These are phyloP conservation scores for Austropuccinia psidii DNA, from an alignment of 1,284 basidiomycete genomes.

Conservation along the genomic window DNA sequence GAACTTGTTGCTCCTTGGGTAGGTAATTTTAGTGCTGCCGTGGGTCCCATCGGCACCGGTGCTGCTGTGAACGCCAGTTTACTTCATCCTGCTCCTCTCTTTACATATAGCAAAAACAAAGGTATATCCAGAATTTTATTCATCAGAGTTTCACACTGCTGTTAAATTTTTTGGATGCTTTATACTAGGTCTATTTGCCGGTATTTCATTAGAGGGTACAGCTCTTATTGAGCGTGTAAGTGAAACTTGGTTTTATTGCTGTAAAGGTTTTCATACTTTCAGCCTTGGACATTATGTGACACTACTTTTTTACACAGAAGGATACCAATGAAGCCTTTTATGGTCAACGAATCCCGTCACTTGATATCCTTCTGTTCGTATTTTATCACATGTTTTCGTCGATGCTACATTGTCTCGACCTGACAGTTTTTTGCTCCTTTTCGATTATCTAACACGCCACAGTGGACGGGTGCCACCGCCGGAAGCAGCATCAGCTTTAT, in stretches of 20 bases:
- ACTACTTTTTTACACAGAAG: constrained; percentile 8
- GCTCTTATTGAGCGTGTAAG: constrained; percentile 80
- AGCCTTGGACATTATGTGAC: neutral
- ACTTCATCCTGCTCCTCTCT: constrained; percentile 91
- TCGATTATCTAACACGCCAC: neutral
- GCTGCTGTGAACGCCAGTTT: constrained; percentile 79
- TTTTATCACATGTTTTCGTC: neutral
- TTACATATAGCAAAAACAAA: constrained; percentile 90
- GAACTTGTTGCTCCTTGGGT: neutral
- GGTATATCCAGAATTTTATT: constrained; percentile 53
- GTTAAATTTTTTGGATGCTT: constrained; percentile 36
- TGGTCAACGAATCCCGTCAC: constrained; percentile 78
- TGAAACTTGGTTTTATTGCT: neutral
- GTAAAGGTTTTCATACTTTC: neutral
- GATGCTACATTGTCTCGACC: neutral
- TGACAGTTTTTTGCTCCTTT: neutral
- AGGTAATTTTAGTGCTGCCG: constrained; percentile 50
- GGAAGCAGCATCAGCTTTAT: constrained; percentile 47
- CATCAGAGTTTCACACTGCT: neutral
- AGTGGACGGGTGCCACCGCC: constrained; percentile 47
- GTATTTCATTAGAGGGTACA: constrained; percentile 88
- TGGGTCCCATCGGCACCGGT: constrained; percentile 90
- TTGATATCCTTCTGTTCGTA: constrained; percentile 64
- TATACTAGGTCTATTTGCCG: constrained; percentile 76
- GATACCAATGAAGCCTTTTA: constrained; percentile 66